Evolutionary conservation across 2,329 filamentous ascomycete genomes (phyloP).

Genomic region (Talaromyces islandicus): DNA sequence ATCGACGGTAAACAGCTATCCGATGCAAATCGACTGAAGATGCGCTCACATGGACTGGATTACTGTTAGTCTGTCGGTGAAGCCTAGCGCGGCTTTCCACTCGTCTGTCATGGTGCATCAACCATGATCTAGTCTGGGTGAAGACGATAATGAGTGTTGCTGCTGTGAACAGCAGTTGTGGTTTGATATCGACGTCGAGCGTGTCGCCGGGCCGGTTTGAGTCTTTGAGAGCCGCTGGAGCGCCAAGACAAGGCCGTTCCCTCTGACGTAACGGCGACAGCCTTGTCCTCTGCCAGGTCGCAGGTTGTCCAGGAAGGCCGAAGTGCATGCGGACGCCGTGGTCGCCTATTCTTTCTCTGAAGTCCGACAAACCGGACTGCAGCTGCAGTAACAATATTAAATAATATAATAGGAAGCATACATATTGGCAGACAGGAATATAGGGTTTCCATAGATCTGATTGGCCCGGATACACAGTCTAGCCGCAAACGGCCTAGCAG

Average conservation of each 20-base stretch:
- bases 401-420: background rate
- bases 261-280: background rate
- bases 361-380: background rate
- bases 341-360: background rate
- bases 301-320: background rate
- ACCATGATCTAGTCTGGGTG: background rate
- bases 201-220: background rate
- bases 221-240: background rate
- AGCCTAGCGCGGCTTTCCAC: constrained; percentile 52
- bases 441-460: background rate
- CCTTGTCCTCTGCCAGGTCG: background rate
- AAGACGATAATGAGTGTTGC: background rate
- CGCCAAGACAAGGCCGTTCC: background rate
- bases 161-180: background rate
- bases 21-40: background rate
- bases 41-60: constrained; percentile 57
- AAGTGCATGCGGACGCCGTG: background rate
- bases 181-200: background rate
- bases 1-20: background rate
- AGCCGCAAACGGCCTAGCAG: background rate
- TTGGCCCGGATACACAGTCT: background rate
- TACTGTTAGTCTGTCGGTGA: constrained; percentile 56
- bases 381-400: background rate
- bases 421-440: background rate
- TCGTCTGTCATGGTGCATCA: constrained; percentile 13